Conservation (phyloP, 1,284 basidiomycete genomes). For the Kwoniella shivajii region DNA sequence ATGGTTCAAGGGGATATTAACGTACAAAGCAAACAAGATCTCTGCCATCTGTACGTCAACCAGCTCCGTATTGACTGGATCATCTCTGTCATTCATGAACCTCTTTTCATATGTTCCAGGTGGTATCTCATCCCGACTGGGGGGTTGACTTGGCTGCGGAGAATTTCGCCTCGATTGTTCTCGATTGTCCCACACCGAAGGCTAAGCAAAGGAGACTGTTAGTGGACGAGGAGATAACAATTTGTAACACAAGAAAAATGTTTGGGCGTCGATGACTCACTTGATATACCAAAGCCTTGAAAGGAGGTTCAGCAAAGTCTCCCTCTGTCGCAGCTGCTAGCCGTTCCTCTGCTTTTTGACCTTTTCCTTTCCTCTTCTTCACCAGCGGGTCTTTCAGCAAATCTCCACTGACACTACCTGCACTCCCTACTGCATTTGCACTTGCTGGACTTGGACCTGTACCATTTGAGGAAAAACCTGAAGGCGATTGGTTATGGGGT, state of each 20-base stretch:
- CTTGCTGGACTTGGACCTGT: slow-evolving; percentile 13
- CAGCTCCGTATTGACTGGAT: slow-evolving; percentile 33
- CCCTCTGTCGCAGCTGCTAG: slow-evolving; percentile 27
- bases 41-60: slow-evolving; percentile 29
- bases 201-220: slow-evolving; percentile 7
- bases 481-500: slow-evolving; percentile 11
- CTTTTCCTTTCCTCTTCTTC: slow-evolving; percentile 16
- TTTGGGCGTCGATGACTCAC: slow-evolving; percentile 16
- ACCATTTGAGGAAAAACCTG: slow-evolving; percentile 13
- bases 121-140: slow-evolving; percentile 20
- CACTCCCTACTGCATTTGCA: slow-evolving; percentile 7
- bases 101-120: slow-evolving; percentile 18
- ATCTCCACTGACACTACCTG: slow-evolving; percentile 4
- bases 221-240: background rate
- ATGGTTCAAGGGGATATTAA: background rate
- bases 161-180: slow-evolving; percentile 29
- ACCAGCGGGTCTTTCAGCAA: background rate
- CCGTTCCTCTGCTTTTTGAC: slow-evolving; percentile 26
- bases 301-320: slow-evolving; percentile 34
- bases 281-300: slow-evolving; percentile 37
- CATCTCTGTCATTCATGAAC: slow-evolving; percentile 27
- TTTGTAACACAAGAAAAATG: background rate
- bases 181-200: slow-evolving; percentile 36
- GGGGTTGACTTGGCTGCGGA: slow-evolving; percentile 20
- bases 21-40: slow-evolving; percentile 32